Evolutionary conservation across 148 eudicot species (phyloP).

Genomic region (Tetragonia tetragonoides): DNA sequence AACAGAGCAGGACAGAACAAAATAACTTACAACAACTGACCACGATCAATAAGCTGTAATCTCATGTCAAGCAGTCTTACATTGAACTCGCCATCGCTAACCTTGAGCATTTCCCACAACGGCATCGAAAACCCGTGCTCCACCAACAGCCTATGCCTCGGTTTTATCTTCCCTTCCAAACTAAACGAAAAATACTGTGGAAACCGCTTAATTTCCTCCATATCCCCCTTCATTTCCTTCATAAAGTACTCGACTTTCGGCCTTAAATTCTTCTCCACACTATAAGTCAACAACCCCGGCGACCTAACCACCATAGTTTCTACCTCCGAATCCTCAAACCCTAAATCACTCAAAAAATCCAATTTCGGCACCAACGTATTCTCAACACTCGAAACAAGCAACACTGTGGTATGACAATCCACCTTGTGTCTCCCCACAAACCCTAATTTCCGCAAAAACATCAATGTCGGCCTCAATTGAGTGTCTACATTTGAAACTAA

Average conservation of each 20-base stretch:
- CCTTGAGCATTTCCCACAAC: constrained; percentile 68
- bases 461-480: constrained; percentile 66
- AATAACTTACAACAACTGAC: constrained; percentile 13
- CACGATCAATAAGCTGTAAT: constrained; percentile 28
- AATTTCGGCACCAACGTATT: constrained; percentile 49
- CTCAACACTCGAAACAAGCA: constrained; percentile 62
- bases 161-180: constrained; percentile 80
- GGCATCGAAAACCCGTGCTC: constrained; percentile 60
- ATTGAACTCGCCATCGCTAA: constrained; percentile 76
- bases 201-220: constrained; percentile 65
- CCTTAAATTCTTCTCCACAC: constrained; percentile 58
- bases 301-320: constrained; percentile 66
- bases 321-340: constrained; percentile 55
- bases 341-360: constrained; percentile 46
- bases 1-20: neutral
- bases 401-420: constrained; percentile 44
- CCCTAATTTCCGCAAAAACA: constrained; percentile 52
- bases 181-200: constrained; percentile 95
- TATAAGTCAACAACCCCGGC: constrained; percentile 72
- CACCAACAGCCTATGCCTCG: constrained; percentile 51
- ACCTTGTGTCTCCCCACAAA: constrained; percentile 45
- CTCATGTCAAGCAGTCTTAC: constrained; percentile 51
- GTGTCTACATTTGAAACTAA: constrained; percentile 44
- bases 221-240: constrained; percentile 72
- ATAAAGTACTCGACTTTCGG: constrained; percentile 77